Evolutionary conservation across 2,329 filamentous ascomycete species (phyloP).

Genomic region (Aureobasidium sp.): DNA sequence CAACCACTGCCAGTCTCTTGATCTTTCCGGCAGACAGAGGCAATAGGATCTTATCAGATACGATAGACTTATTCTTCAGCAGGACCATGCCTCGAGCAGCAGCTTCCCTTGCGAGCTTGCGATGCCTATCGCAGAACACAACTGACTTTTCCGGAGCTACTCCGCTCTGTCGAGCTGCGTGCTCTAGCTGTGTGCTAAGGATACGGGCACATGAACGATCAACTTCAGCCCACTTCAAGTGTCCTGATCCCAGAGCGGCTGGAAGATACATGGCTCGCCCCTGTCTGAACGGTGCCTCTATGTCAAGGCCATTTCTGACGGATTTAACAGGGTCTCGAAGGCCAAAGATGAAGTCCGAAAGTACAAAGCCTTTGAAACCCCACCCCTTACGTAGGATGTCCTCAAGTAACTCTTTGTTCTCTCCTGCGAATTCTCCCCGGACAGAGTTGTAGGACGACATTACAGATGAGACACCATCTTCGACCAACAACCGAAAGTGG

Average conservation of each 20-base stretch:
- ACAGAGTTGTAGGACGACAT: conserved; percentile 21
- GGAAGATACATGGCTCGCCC: conserved; percentile 8
- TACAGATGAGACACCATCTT: conserved; percentile 15
- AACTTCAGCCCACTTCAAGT: neutral
- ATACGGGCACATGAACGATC: neutral
- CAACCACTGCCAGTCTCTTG: conserved; percentile 16
- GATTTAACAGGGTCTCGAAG: conserved; percentile 17
- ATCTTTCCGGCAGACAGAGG: neutral
- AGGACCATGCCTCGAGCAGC: conserved; percentile 18
- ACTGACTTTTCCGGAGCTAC: neutral
- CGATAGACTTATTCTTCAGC: conserved; percentile 17
- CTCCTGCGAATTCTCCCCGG: conserved; percentile 17
- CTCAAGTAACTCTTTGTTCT: conserved; percentile 16
- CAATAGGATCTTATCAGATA: neutral
- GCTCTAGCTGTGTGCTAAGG: neutral
- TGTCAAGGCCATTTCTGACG: conserved; percentile 18
- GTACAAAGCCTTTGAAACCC: conserved; percentile 19
- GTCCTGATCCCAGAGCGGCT: conserved; percentile 1
- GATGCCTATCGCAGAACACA: conserved; percentile 18
- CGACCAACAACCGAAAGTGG: conserved; percentile 17
- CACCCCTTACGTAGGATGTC: conserved; percentile 18
- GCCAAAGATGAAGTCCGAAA: conserved; percentile 20
- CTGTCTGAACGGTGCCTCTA: conserved; percentile 20
- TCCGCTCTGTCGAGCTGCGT: neutral
- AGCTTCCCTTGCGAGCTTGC: conserved; percentile 17